Base-by-base conservation (phyloP, 2,329 filamentous ascomycete species). In the Cladophialophora psammophila region DNA sequence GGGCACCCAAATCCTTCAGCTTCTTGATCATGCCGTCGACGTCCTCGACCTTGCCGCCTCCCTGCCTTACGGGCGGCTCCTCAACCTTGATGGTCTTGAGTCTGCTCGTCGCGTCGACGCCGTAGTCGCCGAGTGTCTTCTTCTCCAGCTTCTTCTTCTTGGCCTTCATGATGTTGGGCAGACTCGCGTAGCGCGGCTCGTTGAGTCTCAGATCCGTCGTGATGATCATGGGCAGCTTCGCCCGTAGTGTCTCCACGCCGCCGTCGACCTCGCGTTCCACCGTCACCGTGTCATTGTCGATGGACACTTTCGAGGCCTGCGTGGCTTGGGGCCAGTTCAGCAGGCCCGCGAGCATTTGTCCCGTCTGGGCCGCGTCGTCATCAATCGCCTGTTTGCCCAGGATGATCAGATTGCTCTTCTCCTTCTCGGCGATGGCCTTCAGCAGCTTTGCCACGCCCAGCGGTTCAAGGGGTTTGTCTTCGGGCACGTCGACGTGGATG, bases 151-250 rank as follows among this genome's bases (percentile, higher is more conserved):
- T 92, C 91, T 99, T 99, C 91, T 98, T 99, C 91, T 99, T 99
- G 61, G 95, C 95, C 90, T 98, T 99, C 95, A 99, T 99, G 72
- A 99, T 98, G 78, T 98, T 98, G 59, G 94, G 94, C 87, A 99
- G 80, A 80, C 89, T 97, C 26, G 94, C 95, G 79, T 97, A 99
- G 71, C 95, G 85, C 67, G 95, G 95, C 87, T 96, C 93, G 77
- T 99, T 99, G 79, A 99, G 83, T 60, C 95, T 84, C 82, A 99
- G 80, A 83, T 99, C 95, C 69, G 95, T 97, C 69, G 95, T 99
- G 74, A 99, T 91, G 60, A 99, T 84, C 89, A 98, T 89, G 0
- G 95, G 95, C 80, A 99, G 81, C 83, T 91, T 92, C 0, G 92
- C 89, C 79, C 86, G 86, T 63, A 99, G 83, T 70, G 94, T 97